These are phyloP conservation scores for Penicillium canescens DNA, from an alignment of 495 filamentous ascomycete species.

Conservation along the genomic window DNA sequence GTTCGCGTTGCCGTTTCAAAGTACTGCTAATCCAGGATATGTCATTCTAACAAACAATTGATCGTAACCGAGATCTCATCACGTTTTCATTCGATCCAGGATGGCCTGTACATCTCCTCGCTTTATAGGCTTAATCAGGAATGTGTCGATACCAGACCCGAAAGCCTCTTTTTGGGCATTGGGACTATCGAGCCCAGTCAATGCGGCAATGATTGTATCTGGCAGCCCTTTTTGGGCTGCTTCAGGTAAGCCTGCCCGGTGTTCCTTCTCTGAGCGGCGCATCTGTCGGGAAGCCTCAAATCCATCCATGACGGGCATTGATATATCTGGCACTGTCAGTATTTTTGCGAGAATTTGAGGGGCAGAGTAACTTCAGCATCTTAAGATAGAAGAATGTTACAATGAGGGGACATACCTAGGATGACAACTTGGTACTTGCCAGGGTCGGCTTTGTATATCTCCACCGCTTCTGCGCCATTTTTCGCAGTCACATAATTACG, in stretches of 20 bases:
- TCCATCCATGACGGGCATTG: slow-evolving; percentile 84
- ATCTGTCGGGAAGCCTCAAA: slow-evolving; percentile 76
- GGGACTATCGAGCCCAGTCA: slow-evolving; percentile 35
- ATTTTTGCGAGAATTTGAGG: neutral
- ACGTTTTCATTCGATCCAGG: neutral
- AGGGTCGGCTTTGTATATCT: slow-evolving; percentile 37
- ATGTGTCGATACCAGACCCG: slow-evolving; percentile 39
- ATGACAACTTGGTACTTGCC: slow-evolving; percentile 45
- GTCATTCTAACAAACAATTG: no score
- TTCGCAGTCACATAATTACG: slow-evolving; percentile 32
- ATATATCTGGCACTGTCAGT: slow-evolving; percentile 61
- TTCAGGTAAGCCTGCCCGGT: neutral
- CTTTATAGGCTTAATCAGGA: slow-evolving; percentile 40
- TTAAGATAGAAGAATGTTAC: neutral
- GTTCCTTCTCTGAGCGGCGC: slow-evolving; percentile 60
- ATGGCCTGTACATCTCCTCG: slow-evolving; percentile 20
- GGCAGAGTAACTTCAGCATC: no score
- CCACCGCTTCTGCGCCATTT: slow-evolving; percentile 56
- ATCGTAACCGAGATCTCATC: no score
- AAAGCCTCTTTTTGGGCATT: slow-evolving; percentile 32
- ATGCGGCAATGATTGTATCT: slow-evolving; percentile 29
- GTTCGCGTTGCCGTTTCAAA: no score
- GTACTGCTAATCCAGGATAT: no score
- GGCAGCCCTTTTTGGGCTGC: neutral
- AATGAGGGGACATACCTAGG: slow-evolving; percentile 38